Evolutionary conservation across 2,329 filamentous ascomycete species (phyloP).

Genomic region (Dactylellina haptotyla): DNA sequence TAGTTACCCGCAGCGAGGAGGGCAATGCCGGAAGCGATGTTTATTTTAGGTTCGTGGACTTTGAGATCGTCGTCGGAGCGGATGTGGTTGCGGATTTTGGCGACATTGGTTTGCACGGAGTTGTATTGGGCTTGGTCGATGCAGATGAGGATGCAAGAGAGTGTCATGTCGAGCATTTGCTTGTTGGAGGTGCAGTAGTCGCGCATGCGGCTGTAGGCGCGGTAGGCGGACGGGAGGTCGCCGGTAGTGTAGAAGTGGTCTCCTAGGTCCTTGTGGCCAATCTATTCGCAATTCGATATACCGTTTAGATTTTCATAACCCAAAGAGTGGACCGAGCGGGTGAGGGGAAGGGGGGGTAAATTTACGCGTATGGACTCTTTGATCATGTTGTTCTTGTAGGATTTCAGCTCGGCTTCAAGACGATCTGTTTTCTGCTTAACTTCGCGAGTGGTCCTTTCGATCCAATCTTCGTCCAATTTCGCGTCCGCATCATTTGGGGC

Average conservation of each 20-base stretch:
- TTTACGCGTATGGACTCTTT: conserved; percentile 91
- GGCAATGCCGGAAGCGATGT: conserved; percentile 71
- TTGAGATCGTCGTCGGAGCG: conserved; percentile 65
- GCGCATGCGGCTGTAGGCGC: conserved; percentile 86
- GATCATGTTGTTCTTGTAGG: conserved; percentile 95
- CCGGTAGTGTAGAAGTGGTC: conserved; percentile 83
- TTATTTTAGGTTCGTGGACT: conserved; percentile 66
- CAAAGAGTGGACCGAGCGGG: too few relatives aligned
- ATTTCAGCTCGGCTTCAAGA: conserved; percentile 85
- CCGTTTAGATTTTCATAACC: conserved; percentile 1
- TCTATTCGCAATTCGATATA: conserved; percentile 68
- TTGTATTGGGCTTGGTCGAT: conserved; percentile 82
- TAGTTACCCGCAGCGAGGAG: conserved; percentile 69
- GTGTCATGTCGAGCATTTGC: conserved; percentile 83
- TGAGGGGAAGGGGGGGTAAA: neutral
- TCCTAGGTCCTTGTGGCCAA: conserved; percentile 93
- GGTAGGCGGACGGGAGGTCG: conserved; percentile 75
- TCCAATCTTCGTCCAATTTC: conserved; percentile 76
- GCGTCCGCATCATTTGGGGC: conserved; percentile 76
- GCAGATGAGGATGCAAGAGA: conserved; percentile 79
- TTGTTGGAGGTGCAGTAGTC: conserved; percentile 85
- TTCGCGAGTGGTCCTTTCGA: conserved; percentile 71
- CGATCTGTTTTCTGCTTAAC: conserved; percentile 74
- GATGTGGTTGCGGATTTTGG: conserved; percentile 72
- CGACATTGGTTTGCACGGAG: conserved; percentile 71